Base-by-base conservation (phyloP, 495 filamentous ascomycete species). In the Penicillium cosmopolitanum region DNA sequence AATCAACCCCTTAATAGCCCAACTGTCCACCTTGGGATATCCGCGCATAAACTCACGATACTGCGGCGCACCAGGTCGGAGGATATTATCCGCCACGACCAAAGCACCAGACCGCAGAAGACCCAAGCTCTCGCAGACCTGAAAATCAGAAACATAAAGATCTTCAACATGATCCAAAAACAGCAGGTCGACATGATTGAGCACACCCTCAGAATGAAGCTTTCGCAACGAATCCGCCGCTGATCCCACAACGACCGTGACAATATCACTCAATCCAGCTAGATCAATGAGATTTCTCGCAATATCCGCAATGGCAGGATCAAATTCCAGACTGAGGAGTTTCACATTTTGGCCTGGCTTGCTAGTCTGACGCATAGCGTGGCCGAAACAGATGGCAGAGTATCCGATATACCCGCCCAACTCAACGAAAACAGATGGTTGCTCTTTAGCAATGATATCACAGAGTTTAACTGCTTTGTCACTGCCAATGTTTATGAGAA, bases 401-500 rank as follows among this genome's bases (percentile, higher is more conserved):
- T 90, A 91, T 36, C 88, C 88, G 34, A 88, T 73, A 66, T 91
- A 90, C n/a, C 84, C 85, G 36, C 88, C 88, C 5, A 90, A 72
- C 66, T 91, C 88, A 23, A 90, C 77, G 66, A 90, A 81, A 3
- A 77, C 72, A 12, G 76, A 51, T 0, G 89, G 89, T 61, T 84
- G 85, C 18, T 80, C 67, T 46, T 85, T 66, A 8, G 66, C 65
- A 50, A 93, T 89, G 3, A 88, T 62, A 31, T 84, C 73, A 4
- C 71, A 70, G 9, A 91, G 77, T 12, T 87, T 83, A 46, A 70
- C 76, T 18, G 86, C 87, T 62, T 93, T 92, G 84, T 75, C 55
- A 2, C 85, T 84, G 57, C 82, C 83, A 31, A 92, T 80, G 63
- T 91, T 92, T 82, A 91, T 92, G n/a, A 92, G 78, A 46, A 88